These are phyloP conservation scores for Mortierella sp. DNA, from an alignment of 371 early-diverging fungal species.

Conservation along the genomic window DNA sequence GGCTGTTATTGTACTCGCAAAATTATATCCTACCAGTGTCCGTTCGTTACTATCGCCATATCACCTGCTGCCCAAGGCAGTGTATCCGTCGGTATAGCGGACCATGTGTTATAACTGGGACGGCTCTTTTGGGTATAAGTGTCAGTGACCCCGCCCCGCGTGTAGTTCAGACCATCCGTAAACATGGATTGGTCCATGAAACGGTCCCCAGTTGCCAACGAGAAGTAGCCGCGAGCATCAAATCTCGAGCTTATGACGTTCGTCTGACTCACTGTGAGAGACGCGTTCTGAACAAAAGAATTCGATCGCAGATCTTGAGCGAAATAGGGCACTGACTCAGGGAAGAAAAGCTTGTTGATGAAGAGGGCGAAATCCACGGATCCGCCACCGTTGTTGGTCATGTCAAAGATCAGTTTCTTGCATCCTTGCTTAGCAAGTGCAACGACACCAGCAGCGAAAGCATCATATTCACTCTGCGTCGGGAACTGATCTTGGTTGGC, in stretches of 20 bases:
- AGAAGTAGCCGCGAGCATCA: constrained; percentile 26
- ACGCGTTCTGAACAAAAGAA: constrained; percentile 8
- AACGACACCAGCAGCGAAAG: constrained; percentile 28
- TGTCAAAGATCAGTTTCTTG: constrained; percentile 40
- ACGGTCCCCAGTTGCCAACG: constrained; percentile 3
- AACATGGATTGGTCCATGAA: constrained; percentile 31
- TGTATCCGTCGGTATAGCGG: background rate
- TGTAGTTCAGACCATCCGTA: constrained; percentile 13
- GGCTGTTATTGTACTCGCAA: too few relatives aligned
- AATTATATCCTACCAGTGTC: constrained; percentile 19
- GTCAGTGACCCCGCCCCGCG: constrained; percentile 18
- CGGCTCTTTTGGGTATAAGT: constrained; percentile 21
- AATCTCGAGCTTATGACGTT: constrained; percentile 12
- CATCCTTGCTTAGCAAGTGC: constrained; percentile 23
- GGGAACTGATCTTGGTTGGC: background rate
- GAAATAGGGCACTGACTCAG: constrained; percentile 25
- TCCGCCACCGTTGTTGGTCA: constrained; percentile 42
- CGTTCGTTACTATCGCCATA: constrained; percentile 44
- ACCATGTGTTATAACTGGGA: too few relatives aligned
- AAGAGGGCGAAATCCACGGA: constrained; percentile 30
- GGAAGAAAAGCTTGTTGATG: constrained; percentile 36
- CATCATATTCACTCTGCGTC: background rate
- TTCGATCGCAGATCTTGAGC: constrained; percentile 21
- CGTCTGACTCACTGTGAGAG: constrained; percentile 1
- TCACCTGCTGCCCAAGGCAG: constrained; percentile 7